Evolutionary conservation across 768 basidiomycete genomes (phyloP).

Genomic region (Podaxis rugospora): DNA sequence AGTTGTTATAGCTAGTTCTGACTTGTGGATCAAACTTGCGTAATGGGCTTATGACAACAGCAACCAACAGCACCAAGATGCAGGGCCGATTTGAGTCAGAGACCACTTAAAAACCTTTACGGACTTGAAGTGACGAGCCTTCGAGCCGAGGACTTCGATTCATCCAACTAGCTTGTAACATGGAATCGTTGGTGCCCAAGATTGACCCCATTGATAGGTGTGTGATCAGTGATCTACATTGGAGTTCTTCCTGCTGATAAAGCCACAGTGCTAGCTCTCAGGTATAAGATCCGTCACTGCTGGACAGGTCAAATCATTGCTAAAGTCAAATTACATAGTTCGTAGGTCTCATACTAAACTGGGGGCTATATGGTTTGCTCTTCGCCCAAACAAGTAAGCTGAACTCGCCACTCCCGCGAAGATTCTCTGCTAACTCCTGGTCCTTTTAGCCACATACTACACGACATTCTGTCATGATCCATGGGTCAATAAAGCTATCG

Average conservation of each 20-base stretch:
- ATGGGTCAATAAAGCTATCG: not conserved
- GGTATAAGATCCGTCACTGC: not conserved
- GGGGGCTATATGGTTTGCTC: not conserved
- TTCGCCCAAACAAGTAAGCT: slow-evolving; percentile 1
- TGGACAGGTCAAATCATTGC: too few relatives aligned
- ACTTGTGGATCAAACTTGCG: too few relatives aligned
- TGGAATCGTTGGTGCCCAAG: slow-evolving; percentile 1
- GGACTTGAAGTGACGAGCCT: not conserved
- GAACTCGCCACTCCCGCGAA: not conserved
- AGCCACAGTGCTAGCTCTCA: not conserved
- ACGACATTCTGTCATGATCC: not conserved
- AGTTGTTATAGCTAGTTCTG: too few relatives aligned
- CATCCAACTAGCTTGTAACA: not conserved
- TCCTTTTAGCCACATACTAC: not conserved
- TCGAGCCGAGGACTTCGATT: not conserved
- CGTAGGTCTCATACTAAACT: slow-evolving; percentile 1
- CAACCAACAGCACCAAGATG: not conserved
- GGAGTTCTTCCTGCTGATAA: not conserved
- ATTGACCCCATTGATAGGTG: not conserved
- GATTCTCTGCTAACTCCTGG: not conserved
- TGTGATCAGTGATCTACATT: not conserved
- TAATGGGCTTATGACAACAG: too few relatives aligned
- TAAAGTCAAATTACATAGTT: not conserved
- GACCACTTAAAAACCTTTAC: not conserved
- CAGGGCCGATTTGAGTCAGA: not conserved